Evolutionary conservation across 768 basidiomycete species (phyloP).

Genomic region (Tubosaeta sp.): DNA sequence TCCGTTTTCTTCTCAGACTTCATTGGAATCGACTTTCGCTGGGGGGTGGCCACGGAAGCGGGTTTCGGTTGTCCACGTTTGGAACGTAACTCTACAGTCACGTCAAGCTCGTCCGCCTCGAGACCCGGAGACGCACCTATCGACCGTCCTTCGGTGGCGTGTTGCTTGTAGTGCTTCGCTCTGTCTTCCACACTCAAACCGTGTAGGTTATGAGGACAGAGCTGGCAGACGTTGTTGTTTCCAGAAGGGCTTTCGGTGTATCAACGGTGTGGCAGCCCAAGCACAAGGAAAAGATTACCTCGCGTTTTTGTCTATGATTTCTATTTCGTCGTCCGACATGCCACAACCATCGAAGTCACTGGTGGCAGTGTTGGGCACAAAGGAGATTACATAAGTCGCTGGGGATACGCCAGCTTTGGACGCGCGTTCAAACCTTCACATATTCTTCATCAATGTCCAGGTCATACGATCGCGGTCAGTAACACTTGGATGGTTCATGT

Average conservation of each 20-base stretch:
- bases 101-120: neutral
- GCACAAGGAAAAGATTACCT: constrained; percentile 9
- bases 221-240: constrained; percentile 39
- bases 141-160: constrained; percentile 30
- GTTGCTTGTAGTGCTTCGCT: constrained; percentile 52
- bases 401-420: constrained; percentile 29
- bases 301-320: constrained; percentile 15
- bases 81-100: constrained; percentile 9
- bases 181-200: constrained; percentile 36
- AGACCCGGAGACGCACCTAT: constrained; percentile 1
- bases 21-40: neutral
- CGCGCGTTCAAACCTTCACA: constrained; percentile 44
- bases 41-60: neutral
- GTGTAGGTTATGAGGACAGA: constrained; percentile 46
- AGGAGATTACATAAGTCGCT: constrained; percentile 22
- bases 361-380: constrained; percentile 8
- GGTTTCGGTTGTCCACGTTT: constrained; percentile 15
- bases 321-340: constrained; percentile 26
- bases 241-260: constrained; percentile 6
- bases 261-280: neutral
- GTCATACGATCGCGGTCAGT: constrained; percentile 93
- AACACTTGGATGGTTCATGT: neutral
- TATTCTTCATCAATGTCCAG: constrained; percentile 61
- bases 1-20: constrained; percentile 9
- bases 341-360: neutral